Base-by-base conservation (phyloP, 192 early-diverging fungal genomes). In the Tieghemiomyces parasiticus region DNA sequence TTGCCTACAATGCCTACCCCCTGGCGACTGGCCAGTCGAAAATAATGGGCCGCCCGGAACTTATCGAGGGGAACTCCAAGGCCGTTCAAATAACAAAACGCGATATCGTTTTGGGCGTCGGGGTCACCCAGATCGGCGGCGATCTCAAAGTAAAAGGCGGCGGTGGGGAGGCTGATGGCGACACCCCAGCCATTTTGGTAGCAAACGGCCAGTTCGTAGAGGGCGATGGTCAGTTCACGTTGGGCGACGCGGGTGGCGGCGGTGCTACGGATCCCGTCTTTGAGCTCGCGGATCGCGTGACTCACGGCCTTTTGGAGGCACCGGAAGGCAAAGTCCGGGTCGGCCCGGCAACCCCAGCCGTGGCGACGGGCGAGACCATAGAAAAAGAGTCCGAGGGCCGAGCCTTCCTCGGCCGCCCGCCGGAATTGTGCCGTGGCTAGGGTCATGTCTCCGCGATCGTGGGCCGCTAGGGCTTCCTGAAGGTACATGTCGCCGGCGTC, bases 171-270 rank as follows among this genome's bases (percentile, higher is more conserved):
- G 4, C n/a, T 20, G 2, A 19, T 14, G 1, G 42, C 24, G 0
- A 29, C 29, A 1, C 58, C 58, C 58, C 58, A 60, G 16, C 58
- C 58, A 44, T 60, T 10, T n/a, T 26, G 58, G 42, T 31, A 46
- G 10, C 35, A 60, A 2, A 45, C 29, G 42, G 35, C 58, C 58
- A 60, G 28, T 14, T 60, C 58, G 58, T 60, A 60, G 29, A 60
- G 26, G 19, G 58, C 58, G 9, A 60, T 22, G 20, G 58, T 46
- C 26, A 60, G 44, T 20, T 60, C 44, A 3, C 44, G 58, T 44
- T 35, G 22, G n/a, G 46, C 38, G 0, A 31, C 25, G 1, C 2
- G 26, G 14, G 35, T 26, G 58, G 13, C 16, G 4, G 2, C 24
- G 2, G 50, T 9, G 26, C 26, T 25, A 13, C 26, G 24, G 13